phyloP scores from a whole-genome alignment of 2,329 filamentous ascomycete genomes.

The Aspergillus tamarii region DNA sequence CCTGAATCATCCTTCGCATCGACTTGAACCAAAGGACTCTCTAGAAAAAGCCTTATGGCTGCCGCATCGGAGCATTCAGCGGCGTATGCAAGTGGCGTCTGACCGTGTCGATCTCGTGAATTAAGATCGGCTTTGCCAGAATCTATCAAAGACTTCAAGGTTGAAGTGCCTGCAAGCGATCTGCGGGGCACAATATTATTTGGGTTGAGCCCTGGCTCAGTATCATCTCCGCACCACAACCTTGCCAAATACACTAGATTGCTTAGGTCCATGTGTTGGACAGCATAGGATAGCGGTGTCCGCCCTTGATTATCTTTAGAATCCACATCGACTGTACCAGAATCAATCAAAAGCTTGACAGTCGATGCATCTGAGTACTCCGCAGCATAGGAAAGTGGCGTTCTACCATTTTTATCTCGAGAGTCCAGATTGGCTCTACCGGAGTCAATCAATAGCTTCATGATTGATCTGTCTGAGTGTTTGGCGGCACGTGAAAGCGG shows the following conservation, averaged over 20 bases:
- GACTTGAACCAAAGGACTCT: not conserved
- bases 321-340: not conserved
- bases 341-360: not conserved
- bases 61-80: not conserved
- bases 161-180: not conserved
- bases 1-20: not conserved
- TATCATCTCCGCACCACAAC: not conserved
- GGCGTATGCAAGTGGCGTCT: not conserved
- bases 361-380: not conserved
- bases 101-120: not conserved
- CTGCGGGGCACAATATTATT: not conserved
- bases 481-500: not conserved
- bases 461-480: fast-evolving
- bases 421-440: not conserved
- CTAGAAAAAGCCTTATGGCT: not conserved
- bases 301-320: not conserved
- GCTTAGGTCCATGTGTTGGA: not conserved
- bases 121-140: not conserved
- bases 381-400: not conserved
- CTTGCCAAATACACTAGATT: not conserved
- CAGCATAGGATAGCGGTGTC: not conserved
- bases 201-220: not conserved
- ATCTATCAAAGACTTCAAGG: not conserved
- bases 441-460: not conserved
- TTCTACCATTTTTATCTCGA: not conserved